Evolutionary conservation across 2,329 filamentous ascomycete genomes (phyloP), one percentile per base, ranked within the genome.

Genomic region (Ophiostoma sp.): DNA sequence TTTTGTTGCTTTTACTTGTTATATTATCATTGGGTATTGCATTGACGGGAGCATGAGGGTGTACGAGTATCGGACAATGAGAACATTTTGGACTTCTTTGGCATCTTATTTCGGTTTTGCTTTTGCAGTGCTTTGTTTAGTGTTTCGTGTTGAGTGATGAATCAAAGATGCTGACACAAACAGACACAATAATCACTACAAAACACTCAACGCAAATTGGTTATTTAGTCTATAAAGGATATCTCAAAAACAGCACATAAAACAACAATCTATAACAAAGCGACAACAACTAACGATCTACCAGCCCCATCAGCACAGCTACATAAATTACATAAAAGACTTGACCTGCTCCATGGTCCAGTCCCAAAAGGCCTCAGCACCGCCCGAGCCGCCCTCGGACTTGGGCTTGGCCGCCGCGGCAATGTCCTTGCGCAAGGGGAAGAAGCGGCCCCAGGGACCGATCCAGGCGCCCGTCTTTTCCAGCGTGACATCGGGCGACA

Each of bases 261-360:
- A 35, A 39, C 15, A 52, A 17, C 5, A 6, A 4, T 10, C 39
- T 33, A 2, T 4, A 35, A 39, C 7, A 8, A 33, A 60, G 39
- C 36, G 76, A 23, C 3, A 15, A 35, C 39, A 13, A 41, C 27
- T 15, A 6, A 10, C 27, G 27, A 3, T 3, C 27, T 31, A 31
- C 6, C 39, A 41, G 39, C 39, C 15, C 15, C 1, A 15, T 41
- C 39, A 10, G 39, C 39, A 41, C 39, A 10, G 7, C 20, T 13
- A 27, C 39, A 57, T 1, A 11, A 39, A 39, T 11, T 35, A 76
- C 36, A 74, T 64, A 41, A 73, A 76, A n/a, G 73, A 69, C 44
- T 77, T 76, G 23, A 81, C 73, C 52, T 82, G 80, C 20, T 78
- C 76, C 70, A 81, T 77, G 0, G 76, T 78, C 81, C 81, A 83